Base-by-base conservation (phyloP, 257 asterid genomes). In the Salvia hispanica region DNA sequence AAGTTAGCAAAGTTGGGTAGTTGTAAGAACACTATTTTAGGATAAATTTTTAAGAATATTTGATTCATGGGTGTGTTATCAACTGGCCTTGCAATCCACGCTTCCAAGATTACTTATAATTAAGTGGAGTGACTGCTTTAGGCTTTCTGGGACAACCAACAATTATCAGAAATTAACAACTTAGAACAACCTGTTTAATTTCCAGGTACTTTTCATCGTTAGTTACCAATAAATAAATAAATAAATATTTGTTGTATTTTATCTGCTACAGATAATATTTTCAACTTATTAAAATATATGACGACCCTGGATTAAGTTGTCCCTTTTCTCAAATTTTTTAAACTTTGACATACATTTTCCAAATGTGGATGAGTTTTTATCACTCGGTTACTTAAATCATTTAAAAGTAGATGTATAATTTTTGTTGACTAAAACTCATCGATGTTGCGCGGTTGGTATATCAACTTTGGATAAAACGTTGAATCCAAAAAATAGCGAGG, bases 11-110 rank as follows among this genome's bases (percentile, higher is more conserved):
- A 25, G 31, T 25, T 25, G 31, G 31, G 31, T 25, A 25, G 31
- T 25, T 25, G 2, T 25, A 25, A 25, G 31, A 25, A 2, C 31
- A 25, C 31, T 25, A 25, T 25, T 25, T 25, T 25, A 25, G 31
- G 31, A 2, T 25, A 25, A 25, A 25, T 25, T 0, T 25, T 47
- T 14, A 47, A 4, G 39, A 54, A 54, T 9, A 53, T 25, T 54
- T 55, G 14, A 33, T 34, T 45, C 31, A 25, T 25, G 31, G 31
- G 31, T 25, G 31, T 25, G 31, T 47, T 47, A 47, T 15, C 31
- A 70, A 60, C 42, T 31, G 66, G 56, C 74, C 75, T 74, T 54
- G 72, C 71, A 70, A 64, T 65, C 69, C 36, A 76, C 70, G 75
- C 33, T 57, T 70, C 45, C 28, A 39, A 13, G 1, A 43, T 11